These are phyloP conservation scores for Atkinsonella texensis DNA, from an alignment of 2,329 filamentous ascomycete species.

Conservation along the genomic window DNA sequence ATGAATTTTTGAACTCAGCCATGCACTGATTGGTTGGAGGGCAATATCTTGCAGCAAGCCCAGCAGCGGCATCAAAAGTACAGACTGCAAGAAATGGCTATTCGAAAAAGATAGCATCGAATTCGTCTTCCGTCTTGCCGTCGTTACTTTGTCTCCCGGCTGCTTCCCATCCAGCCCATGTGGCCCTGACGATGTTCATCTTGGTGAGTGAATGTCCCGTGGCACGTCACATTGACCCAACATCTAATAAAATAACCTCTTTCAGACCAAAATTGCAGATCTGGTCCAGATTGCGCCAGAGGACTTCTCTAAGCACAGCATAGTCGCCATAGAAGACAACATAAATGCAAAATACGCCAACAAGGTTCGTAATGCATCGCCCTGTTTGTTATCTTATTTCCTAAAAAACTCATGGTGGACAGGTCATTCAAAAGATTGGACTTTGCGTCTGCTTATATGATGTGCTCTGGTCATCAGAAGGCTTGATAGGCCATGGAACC, in stretches of 20 bases:
- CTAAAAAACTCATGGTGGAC: conserved; percentile 5
- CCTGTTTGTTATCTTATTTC: neutral
- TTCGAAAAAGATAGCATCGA: neutral
- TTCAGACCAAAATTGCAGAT: conserved; percentile 82
- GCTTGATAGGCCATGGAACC: conserved; percentile 83
- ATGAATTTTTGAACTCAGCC: neutral
- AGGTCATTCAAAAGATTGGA: conserved; percentile 86
- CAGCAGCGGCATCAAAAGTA: neutral
- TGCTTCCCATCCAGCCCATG: neutral
- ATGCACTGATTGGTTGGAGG: conserved; percentile 4
- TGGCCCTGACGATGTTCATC: conserved; percentile 33
- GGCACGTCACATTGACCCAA: neutral
- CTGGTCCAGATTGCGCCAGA: conserved; percentile 84
- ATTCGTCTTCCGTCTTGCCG: too few relatives aligned
- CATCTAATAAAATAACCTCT: neutral
- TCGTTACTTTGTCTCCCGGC: neutral
- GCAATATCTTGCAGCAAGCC: neutral
- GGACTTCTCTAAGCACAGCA: conserved; percentile 75
- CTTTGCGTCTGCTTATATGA: conserved; percentile 92
- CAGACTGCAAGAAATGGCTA: neutral
- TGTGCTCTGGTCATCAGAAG: conserved; percentile 78
- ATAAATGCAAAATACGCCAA: conserved; percentile 97
- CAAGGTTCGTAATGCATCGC: conserved; percentile 40
- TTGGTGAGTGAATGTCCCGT: conserved; percentile 23
- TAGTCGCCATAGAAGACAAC: conserved; percentile 83